Evolutionary conservation across 2,329 filamentous ascomycete species (phyloP), one percentile per base, ranked within the genome.

Genomic region (Akanthomyces dipterigenus): DNA sequence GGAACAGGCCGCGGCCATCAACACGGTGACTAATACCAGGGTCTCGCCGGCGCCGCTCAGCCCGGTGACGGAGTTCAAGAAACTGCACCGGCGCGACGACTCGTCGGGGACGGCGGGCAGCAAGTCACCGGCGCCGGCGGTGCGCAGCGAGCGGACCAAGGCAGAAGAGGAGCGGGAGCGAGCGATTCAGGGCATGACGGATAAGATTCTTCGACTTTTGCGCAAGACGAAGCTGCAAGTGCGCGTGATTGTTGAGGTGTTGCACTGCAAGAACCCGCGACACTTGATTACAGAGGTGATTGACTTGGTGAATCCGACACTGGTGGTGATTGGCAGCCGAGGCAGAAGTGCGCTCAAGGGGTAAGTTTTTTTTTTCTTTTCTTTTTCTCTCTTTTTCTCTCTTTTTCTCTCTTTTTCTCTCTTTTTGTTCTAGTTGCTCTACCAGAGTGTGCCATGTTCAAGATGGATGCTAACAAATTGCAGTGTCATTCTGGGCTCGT

Each of bases 211-310:
- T n/a, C 89, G 88, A 66, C 78, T 98, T 50, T 77, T 99, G 63
- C 84, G 93, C 63, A 96, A 96, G 80, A 99, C 95, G 1, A 86
- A 90, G 65, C 79, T 99, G 62, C 93, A 99, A 73, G 93, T 97
- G 54, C 87, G 92, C 62, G 90, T 97, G 53, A 91, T 96, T 55
- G 88, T 99, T 38, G 95, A 99, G 75, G 93, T 98, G 31, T 88
- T 99, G 66, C 95, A 98, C 76, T 98, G 95, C 87, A 98, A 97
- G 81, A 97, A 90, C 70, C 92, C 95, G 4, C 93, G 95, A 73
- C 93, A 97, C 73, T 83, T 98, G 78, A 92, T 99, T 65, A 96
- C 92, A 0, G 95, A 98, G 78, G 92, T 97, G 77, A 98, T 99
- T 74, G 95, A 99, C 73, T 85, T 91, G 65, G 83, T 98, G 57